Evolutionary conservation across 148 eudicot species (phyloP), one percentile per base, ranked within the genome.

Genomic region (Suaeda aralocaspica): DNA sequence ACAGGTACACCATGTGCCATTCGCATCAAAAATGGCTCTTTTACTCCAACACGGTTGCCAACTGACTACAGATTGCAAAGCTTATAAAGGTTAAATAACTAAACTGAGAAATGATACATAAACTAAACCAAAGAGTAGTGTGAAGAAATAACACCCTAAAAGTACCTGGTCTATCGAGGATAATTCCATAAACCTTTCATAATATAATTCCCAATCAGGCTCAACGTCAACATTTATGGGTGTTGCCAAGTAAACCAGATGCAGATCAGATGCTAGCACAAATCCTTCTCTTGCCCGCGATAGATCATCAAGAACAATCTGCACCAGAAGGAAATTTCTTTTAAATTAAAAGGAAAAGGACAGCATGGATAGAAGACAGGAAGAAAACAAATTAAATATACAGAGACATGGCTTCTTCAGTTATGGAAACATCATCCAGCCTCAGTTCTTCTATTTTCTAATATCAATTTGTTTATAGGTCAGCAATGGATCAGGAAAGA

Each of bases 261-360:
- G 99, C 87, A 95, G 68, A 86, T 95, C 99, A 76, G 99, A 95
- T 73, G 99, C 97, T 36, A 95, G 85, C 77, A 95, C 97, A 84
- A 95, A 91, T 57, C 96, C 97, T 85, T 91, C 96, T 82, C 99
- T 82, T 72, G 99, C 99, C 80, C 99, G 85, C 69, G 89, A 80
- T 69, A 95, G 96, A 85, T 95, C 97, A 75, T 89, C 97, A 78
- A 95, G 79, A 77, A 95, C 99, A 80, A 95, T 81, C 99, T 95
- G 70, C 64, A 71, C 60, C 46, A 45, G 42, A 66, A 59, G 34
- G 10, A 28, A 7, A 24, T 33, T 44, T 19, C 56, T 30, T 63
- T 66, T 25, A 24, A 34, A 4, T 42, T 68, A 45, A 39, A 52
- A 67, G 41, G 58, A 67, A 52, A 66, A 61, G 52, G 31, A 73